Conservation (phyloP, 192 early-diverging fungal genomes). For the Coemansia reversa region DNA sequence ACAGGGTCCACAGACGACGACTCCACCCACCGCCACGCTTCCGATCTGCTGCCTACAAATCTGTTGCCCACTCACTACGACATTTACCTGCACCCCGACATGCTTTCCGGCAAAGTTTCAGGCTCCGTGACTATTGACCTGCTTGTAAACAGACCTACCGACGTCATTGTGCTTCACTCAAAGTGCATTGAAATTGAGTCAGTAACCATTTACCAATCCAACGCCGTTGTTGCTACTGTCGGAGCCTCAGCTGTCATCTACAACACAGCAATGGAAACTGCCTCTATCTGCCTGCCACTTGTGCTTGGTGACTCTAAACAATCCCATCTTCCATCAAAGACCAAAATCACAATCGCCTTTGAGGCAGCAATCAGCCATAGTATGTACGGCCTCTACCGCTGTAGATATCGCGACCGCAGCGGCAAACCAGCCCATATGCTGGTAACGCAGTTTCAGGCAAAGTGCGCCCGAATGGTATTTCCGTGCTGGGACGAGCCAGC, state of each 20-base stretch:
- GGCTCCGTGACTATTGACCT: constrained; percentile 68
- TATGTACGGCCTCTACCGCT: constrained; percentile 84
- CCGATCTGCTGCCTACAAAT: constrained; percentile 68
- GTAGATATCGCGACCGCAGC: constrained; percentile 58
- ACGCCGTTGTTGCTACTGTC: neutral
- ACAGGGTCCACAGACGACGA: neutral
- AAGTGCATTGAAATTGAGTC: constrained; percentile 58
- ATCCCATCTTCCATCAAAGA: constrained; percentile 14
- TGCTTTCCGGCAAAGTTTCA: constrained; percentile 68
- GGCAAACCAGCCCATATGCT: constrained; percentile 61
- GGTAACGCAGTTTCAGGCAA: constrained; percentile 78
- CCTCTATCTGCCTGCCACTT: constrained; percentile 33
- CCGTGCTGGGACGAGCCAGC: constrained; percentile 82
- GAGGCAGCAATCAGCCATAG: constrained; percentile 66
- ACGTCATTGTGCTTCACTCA: constrained; percentile 61
- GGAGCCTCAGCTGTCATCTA: constrained; percentile 5
- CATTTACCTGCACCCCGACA: constrained; percentile 73
- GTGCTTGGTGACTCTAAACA: constrained; percentile 22
- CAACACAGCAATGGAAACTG: constrained; percentile 43
- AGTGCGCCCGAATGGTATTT: constrained; percentile 67
- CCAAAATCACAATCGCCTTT: constrained; percentile 58
- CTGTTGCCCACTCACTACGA: constrained; percentile 80
- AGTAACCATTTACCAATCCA: constrained; percentile 3
- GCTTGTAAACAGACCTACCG: constrained; percentile 55
- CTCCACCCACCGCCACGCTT: neutral